Base-by-base conservation (phyloP, 352 stramenopile species). In the Phytopythium oedochilum region DNA sequence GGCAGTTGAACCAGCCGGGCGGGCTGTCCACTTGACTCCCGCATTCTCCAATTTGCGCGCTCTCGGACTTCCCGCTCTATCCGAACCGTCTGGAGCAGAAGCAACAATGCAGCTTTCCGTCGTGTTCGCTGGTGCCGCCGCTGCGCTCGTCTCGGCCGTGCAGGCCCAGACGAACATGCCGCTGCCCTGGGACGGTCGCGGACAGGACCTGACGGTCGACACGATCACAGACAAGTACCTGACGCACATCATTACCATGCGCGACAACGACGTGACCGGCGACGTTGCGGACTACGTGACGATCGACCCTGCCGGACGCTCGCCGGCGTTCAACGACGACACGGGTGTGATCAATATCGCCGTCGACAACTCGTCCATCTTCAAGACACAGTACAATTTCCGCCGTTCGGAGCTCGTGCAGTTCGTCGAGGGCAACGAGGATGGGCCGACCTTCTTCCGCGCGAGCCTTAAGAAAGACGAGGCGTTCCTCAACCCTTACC, bases 391-490 rank as follows among this genome's bases (percentile, higher is more conserved):
- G 61, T 70, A 53, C 43, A 84, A 81, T 61, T 87, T 89, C 57
- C 72, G 75, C 43, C 78, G 78, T 42, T 85, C 78, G 3, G 78
- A 89, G 40, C 65, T 89, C 22, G 78, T 89, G 55, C 78, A 87
- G 62, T 65, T 79, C 36, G 52, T 89, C 20, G 61, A 61, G 0
- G 60, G 61, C 31, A 69, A 78, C 40, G 63, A 51, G 5, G 55
- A 36, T 10, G 66, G 66, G 44, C 79, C 70, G 34, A 83, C 70
- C 40, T 86, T 86, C 59, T 89, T 89, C 63, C 78, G 78, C 42
- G 64, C 65, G 49, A 81, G 71, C 49, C 43, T 81, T 35, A 78
- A 74, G 71, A 82, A 82, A 55, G 58, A 78, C 31, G 35, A 66
- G 44, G 55, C 66, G 1, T 82, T 64, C 56, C 6, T 70, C 42